phyloP scores from a whole-genome alignment of 306 rosid genomes.

The Corylus heterophylla region DNA sequence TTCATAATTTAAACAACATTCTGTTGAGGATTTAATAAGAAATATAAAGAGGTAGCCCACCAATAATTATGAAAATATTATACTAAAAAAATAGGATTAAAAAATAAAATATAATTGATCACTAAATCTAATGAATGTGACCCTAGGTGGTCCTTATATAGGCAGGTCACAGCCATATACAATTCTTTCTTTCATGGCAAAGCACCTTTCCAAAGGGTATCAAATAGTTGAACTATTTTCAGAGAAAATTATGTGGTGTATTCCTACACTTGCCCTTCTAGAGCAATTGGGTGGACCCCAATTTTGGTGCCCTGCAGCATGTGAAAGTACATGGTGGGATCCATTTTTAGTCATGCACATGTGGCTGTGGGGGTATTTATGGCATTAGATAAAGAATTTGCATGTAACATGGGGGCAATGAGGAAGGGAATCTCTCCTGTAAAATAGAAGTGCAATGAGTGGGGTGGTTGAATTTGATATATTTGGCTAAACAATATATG shows the following conservation, averaged over 20 bases:
- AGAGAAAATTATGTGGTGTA: neutral
- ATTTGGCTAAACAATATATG: slow-evolving; percentile 31
- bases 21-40: too few species aligned
- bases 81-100: too few species aligned
- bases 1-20: too few species aligned
- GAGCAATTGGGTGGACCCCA: slow-evolving; percentile 20
- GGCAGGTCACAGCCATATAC: too few species aligned
- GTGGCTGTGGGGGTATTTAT: slow-evolving; percentile 28
- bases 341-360: slow-evolving; percentile 28
- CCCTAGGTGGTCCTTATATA: too few species aligned
- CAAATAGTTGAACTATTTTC: neutral
- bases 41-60: too few species aligned
- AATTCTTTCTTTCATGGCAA: neutral
- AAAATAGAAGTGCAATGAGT: slow-evolving; percentile 31
- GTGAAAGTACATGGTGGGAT: slow-evolving; percentile 25
- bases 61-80: too few species aligned
- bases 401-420: slow-evolving; percentile 28
- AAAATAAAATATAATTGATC: too few species aligned
- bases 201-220: neutral
- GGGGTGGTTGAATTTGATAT: slow-evolving; percentile 37
- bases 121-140: too few species aligned
- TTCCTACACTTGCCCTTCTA: slow-evolving; percentile 17
- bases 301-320: slow-evolving; percentile 10
- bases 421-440: slow-evolving; percentile 27
- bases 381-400: slow-evolving; percentile 20